phyloP scores from a whole-genome alignment of 208 protist genomes.

The Leishmania turanica region DNA sequence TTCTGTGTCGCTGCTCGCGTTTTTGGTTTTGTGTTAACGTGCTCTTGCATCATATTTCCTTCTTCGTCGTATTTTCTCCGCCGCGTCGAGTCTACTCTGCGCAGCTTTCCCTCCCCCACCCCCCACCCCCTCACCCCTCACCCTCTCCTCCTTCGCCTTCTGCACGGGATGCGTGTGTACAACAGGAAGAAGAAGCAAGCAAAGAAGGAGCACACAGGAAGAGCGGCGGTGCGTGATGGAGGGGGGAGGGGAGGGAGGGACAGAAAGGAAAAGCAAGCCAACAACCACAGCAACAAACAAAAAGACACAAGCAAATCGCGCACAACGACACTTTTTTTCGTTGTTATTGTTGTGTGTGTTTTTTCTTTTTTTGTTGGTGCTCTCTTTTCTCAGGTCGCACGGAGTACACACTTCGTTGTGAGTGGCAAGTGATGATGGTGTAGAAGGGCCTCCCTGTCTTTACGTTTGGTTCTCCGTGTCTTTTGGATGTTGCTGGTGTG shows the following conservation, averaged over 20 bases:
- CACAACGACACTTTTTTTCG: neutral
- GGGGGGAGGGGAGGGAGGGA: no score
- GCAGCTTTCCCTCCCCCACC: neutral
- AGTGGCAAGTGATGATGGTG: neutral
- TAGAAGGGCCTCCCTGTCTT: neutral
- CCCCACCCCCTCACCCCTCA: no score
- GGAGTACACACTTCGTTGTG: neutral
- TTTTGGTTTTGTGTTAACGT: neutral
- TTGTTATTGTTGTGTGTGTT: no score
- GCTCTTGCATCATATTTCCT: no score
- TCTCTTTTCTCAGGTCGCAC: neutral
- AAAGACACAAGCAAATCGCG: neutral
- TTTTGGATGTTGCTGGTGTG: neutral
- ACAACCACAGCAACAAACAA: no score
- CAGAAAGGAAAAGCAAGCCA: no score
- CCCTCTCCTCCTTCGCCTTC: neutral
- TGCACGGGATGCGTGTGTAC: neutral
- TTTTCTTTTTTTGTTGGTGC: neutral
- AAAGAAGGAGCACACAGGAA: neutral
- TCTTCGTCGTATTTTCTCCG: neutral
- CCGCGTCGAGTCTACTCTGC: neutral
- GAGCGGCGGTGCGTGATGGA: neutral
- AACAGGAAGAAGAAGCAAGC: neutral
- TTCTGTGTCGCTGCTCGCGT: neutral
- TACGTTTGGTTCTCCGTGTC: neutral